Evolutionary conservation across 495 filamentous ascomycete species (phyloP), one percentile per base, ranked within the genome.

Genomic region (Umbilicaria muhlenbergii): DNA sequence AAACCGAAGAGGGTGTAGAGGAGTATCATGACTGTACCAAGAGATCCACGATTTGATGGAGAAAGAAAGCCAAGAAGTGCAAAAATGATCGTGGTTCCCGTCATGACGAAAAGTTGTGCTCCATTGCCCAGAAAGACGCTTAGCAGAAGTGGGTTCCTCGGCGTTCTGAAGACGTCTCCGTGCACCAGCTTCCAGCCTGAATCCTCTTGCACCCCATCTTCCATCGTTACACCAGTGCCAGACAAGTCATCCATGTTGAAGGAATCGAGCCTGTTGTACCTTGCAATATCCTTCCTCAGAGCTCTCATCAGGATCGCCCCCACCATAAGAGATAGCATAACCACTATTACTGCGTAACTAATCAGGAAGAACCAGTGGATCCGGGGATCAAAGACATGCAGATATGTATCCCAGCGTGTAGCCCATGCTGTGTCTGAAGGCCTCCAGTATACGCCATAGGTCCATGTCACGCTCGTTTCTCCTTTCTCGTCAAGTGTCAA

Each of bases 321-420:
- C 37, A 98, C 91, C 60, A 88, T 94, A 32, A 83, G 75, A 16
- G 86, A 80, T 32, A 98, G 68, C 69, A 96, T 91, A 32, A 88
- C 70, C 32, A 96, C 87, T 49, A 98, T 89, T 40, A 94, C 74
- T 10, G 92, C 78, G 32, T 89, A 92, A 60, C 91, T 94, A 68
- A 95, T 79, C 33, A 98, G 74, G 11, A 85, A 94, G 61, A 94
- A 91, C 91, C 91, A 98, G 59, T 96, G 91, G 54, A 98, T 96
- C 63, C 83, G 86, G 34, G 91, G 87, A 61, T 95, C 85, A 50
- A 83, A 86, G 16, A 96, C 88, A 53, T 94, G 86, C 19, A 96
- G 70, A 56, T 95, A 98, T 59, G 91, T 93, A 66, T 98, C 91
- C 89, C 89, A 95, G 45, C 91, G 73, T 14, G 92, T 96, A 28